Percentiles rank a stretch among this genome's conserved stretches.
Conservation (phyloP, 1,139 yeast species). For the Geotrichum carabidarum region DNA sequence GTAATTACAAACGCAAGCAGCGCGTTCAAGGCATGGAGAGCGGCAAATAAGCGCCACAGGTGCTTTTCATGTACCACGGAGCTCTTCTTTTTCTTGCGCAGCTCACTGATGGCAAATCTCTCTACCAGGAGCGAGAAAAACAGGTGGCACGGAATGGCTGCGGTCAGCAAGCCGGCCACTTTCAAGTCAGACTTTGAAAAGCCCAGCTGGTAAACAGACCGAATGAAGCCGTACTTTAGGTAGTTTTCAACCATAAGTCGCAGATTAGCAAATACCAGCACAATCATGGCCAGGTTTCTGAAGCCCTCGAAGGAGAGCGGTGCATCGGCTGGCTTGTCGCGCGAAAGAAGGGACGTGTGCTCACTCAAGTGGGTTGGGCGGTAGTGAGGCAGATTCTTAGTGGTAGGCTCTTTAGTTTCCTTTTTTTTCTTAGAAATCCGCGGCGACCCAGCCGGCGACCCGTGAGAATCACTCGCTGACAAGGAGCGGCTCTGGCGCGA, state of each 20-base stretch:
- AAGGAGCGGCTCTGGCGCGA: conserved; percentile 6
- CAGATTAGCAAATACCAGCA: conserved; percentile 39
- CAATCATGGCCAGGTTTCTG: conserved; percentile 40
- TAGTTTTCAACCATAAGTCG: conserved; percentile 41
- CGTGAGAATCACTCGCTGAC: neutral
- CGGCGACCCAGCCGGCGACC: neutral
- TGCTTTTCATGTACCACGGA: conserved; percentile 24
- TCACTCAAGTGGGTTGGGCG: conserved; percentile 24
- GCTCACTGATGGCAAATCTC: conserved; percentile 26
- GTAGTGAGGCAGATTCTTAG: conserved; percentile 24
- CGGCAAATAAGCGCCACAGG: conserved; percentile 35
- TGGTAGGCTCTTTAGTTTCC: neutral
- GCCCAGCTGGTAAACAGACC: conserved; percentile 35
- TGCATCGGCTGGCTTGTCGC: conserved; percentile 12
- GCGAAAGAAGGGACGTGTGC: conserved; percentile 26
- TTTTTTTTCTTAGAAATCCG: neutral
- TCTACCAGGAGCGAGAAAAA: conserved; percentile 40
- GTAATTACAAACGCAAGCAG: conserved; percentile 33
- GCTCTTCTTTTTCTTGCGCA: conserved; percentile 5
- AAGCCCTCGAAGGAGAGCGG: conserved; percentile 38
- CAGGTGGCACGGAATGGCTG: conserved; percentile 37
- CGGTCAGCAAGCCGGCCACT: conserved; percentile 29
- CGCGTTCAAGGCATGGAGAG: conserved; percentile 38
- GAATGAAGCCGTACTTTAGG: conserved; percentile 36
- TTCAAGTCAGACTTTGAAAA: conserved; percentile 34